These are phyloP conservation scores for Exophiala mesophila DNA, from an alignment of 2,329 filamentous ascomycete genomes.

Conservation along the genomic window DNA sequence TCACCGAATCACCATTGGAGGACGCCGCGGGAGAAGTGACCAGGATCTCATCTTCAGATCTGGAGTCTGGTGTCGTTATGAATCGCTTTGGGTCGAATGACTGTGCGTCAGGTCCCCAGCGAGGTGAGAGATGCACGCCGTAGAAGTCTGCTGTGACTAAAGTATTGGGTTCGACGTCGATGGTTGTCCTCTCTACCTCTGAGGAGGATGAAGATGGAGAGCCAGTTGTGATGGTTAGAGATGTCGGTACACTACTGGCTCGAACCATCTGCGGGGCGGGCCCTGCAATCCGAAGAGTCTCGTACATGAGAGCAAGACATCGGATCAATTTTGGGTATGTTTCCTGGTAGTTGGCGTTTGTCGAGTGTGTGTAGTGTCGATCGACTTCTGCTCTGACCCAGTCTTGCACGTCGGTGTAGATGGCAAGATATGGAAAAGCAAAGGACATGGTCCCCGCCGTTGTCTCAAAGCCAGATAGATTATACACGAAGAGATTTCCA, in stretches of 20 bases:
- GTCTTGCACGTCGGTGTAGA: conserved; percentile 5
- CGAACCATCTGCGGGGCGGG: conserved; percentile 21
- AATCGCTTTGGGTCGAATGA: conserved; percentile 30
- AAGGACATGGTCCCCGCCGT: conserved; percentile 32
- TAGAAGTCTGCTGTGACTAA: conserved; percentile 8
- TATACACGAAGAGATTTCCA: conserved; percentile 45
- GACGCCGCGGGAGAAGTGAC: no score
- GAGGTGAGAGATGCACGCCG: conserved; percentile 5
- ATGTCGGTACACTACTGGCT: conserved; percentile 12
- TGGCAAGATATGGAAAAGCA: conserved; percentile 27
- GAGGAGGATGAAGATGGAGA: no score
- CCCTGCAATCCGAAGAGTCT: conserved; percentile 26
- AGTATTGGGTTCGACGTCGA: conserved; percentile 12
- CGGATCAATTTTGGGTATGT: conserved; percentile 7
- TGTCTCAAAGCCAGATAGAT: conserved; percentile 37
- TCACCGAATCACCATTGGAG: background rate
- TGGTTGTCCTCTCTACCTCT: no score
- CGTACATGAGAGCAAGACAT: conserved; percentile 15
- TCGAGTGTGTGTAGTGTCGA: conserved; percentile 18
- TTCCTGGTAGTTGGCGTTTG: conserved; percentile 7
- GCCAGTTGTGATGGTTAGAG: conserved; percentile 15
- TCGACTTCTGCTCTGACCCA: conserved; percentile 36
- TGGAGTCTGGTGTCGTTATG: no score
- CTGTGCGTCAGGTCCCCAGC: conserved; percentile 27
- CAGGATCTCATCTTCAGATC: no score